Base-by-base conservation (phyloP, 73 alveolate genomes). In the Symbiodinium natans region DNA sequence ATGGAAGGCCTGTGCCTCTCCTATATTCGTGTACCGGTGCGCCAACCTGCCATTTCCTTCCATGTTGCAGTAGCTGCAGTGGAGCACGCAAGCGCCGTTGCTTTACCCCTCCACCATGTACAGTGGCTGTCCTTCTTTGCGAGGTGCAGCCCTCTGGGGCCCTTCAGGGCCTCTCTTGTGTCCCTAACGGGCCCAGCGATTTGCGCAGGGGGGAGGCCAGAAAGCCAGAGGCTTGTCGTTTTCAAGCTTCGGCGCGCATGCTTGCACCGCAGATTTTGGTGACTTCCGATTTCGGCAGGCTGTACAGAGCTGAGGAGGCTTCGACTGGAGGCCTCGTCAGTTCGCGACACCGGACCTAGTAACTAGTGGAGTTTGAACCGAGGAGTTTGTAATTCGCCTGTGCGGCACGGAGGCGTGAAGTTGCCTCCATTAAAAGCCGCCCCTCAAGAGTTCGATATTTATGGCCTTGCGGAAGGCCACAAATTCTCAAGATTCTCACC, bases 151-250 rank as follows among this genome's bases (percentile, higher is more conserved):
- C 13, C 59, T 46, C 6, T 46, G 59, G 59, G 59, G 21, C 59
- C 59, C 59, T 46, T 46, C n/a, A n/a, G n/a, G n/a, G n/a, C n/a
- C n/a, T n/a, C n/a, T n/a, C n/a, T n/a, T n/a, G n/a, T n/a, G n/a
- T n/a, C n/a, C n/a, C n/a, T n/a, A n/a, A n/a, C n/a, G n/a, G n/a
- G 17, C 33, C 80, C 80, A 63, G 80, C 80, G 80, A 63, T 9
- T 63, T 63, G 80, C 80, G 19, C 36, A 36, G 80, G 80, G 36
- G 80, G 80, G 80, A n/a, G 80, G 36, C 80, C 33, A 29, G 31
- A 63, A 63, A 63, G 80, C 80, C 80, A 63, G 80, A 63, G 80
- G 80, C 80, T 63, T 63, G 80, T 63, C 80, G 80, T 63, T 63
- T 63, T 63, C 80, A 63, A 63, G 80, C 80, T 63, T 63, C 80